These are phyloP conservation scores for Calonectria multiphialidica DNA, from an alignment of 2,329 filamentous ascomycete genomes.

Conservation along the genomic window DNA sequence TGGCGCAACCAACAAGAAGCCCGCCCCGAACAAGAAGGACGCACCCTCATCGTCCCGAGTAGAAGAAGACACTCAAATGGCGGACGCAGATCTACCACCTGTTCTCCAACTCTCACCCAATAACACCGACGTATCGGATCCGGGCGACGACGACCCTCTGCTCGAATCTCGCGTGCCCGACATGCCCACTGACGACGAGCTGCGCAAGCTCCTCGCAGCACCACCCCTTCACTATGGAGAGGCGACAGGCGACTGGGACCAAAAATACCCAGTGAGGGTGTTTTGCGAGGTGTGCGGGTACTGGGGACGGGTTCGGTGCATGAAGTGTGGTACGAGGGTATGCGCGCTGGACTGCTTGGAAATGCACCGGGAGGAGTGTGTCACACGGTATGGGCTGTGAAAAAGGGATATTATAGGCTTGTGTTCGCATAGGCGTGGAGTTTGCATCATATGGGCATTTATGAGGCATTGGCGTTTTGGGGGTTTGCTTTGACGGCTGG, in stretches of 20 bases:
- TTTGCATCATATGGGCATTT: conserved; percentile 12
- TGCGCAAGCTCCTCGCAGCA: conserved; percentile 72
- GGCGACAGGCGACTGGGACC: conserved; percentile 62
- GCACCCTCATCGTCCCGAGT: conserved; percentile 37
- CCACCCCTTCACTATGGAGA: conserved; percentile 78
- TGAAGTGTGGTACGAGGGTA: conserved; percentile 83
- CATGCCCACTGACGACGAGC: conserved; percentile 69
- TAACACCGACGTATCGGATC: conserved; percentile 53
- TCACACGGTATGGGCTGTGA: conserved; percentile 71
- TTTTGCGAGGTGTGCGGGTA: conserved; percentile 88
- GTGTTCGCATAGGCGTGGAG: not conserved
- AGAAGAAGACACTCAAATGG: conserved; percentile 45
- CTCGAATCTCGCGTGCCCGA: conserved; percentile 69
- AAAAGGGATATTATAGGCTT: not conserved
- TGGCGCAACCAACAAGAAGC: conserved; percentile 46
- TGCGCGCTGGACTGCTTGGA: conserved; percentile 82
- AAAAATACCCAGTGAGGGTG: conserved; percentile 67
- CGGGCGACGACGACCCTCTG: conserved; percentile 68
- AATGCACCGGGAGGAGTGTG: conserved; percentile 78
- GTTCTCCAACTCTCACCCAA: conserved; percentile 52
- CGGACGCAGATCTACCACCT: conserved; percentile 41
- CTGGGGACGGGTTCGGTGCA: conserved; percentile 82
- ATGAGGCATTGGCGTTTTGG: conserved; percentile 31
- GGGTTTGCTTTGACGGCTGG: conserved; percentile 30
- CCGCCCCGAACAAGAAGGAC: conserved; percentile 42